Evolutionary conservation across 345 rosid species (phyloP).

Genomic region (Eucalyptus polybractea): DNA sequence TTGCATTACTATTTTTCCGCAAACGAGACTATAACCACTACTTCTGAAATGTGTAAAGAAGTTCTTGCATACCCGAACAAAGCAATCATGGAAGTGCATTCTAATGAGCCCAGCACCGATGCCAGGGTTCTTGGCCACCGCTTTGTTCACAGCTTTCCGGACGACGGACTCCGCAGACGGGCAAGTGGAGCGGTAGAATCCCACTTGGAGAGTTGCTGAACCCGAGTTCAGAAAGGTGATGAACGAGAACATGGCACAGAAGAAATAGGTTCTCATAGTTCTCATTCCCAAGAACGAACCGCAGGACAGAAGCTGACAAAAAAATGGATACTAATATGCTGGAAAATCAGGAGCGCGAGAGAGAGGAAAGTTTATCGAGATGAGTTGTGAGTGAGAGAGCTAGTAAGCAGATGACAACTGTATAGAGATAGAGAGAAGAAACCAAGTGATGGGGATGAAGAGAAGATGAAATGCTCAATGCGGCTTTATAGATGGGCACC

Average conservation of each 20-base stretch:
- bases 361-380: no score
- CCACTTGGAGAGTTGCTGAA: background rate
- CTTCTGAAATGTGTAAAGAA: background rate
- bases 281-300: no score
- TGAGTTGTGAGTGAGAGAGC: no score
- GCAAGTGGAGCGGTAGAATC: constrained; percentile 3
- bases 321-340: background rate
- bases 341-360: no score
- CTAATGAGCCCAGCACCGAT: constrained; percentile 1
- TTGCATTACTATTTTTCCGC: accelerated
- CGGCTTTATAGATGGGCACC: no score
- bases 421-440: no score
- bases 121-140: background rate
- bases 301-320: background rate
- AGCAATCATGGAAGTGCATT: constrained; percentile 16
- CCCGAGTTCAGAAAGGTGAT: background rate
- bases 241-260: no score
- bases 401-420: no score
- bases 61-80: background rate
- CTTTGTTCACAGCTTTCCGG: background rate
- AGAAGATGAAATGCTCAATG: no score
- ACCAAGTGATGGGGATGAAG: no score
- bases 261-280: no score
- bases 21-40: background rate
- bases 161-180: constrained; percentile 1